Percentiles rank a stretch among this genome's conserved stretches.
These are phyloP conservation scores for Backusella sp. DNA, from an alignment of 192 early-diverging fungal genomes.

Conservation along the genomic window DNA sequence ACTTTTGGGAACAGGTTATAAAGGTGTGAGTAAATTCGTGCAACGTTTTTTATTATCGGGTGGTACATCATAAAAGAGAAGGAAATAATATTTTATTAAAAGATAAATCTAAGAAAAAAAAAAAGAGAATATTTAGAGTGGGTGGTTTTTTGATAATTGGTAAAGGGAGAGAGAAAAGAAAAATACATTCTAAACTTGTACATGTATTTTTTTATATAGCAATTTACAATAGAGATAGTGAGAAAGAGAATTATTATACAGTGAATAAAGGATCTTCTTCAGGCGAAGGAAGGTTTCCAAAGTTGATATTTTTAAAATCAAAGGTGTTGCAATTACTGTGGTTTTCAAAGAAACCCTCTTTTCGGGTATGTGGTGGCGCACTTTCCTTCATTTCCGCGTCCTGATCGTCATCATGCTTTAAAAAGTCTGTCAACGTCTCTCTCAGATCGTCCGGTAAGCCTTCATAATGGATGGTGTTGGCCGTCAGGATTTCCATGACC, in stretches of 20 bases:
- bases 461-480: conserved; percentile 15
- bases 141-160: too few species aligned
- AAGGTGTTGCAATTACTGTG: background rate
- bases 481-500: conserved; percentile 16
- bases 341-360: background rate
- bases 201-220: background rate
- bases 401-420: background rate
- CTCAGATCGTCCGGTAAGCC: conserved; percentile 31
- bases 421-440: conserved; percentile 19
- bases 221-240: background rate
- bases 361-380: background rate
- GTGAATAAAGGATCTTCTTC: background rate
- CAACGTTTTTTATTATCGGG: too few species aligned
- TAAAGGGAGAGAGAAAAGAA: background rate
- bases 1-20: too few species aligned
- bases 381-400: background rate
- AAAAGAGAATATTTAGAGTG: background rate
- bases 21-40: too few species aligned
- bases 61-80: background rate
- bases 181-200: background rate
- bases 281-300: conserved; percentile 5
- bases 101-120: background rate
- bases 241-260: background rate
- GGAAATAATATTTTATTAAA: background rate
- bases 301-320: conserved; percentile 1